phyloP scores from a whole-genome alignment of 2,329 filamentous ascomycete species.

The Lachnum nothofagi region DNA sequence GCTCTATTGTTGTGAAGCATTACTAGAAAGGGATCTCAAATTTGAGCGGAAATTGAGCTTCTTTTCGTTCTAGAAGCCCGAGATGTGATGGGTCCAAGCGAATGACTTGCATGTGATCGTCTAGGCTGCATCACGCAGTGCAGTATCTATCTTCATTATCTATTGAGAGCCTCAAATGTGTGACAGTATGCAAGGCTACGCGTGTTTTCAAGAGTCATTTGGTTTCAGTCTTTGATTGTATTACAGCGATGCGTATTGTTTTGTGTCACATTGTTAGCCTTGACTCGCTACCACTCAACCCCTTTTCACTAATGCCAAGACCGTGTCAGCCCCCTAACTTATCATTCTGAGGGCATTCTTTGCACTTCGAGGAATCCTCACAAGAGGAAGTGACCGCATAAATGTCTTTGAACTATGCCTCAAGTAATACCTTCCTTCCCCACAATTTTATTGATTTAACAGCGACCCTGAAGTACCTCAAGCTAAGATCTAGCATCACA shows the following conservation, averaged over 20 bases:
- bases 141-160: not conserved
- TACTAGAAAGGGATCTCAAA: not conserved
- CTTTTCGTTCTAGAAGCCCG: conserved; percentile 5
- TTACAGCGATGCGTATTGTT: not conserved
- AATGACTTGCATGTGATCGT: conserved; percentile 23
- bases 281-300: not conserved
- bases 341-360: not conserved
- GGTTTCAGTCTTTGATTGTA: not conserved
- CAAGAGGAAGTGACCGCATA: not conserved
- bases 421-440: no score
- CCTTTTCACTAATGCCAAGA: not conserved
- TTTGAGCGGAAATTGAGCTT: conserved; percentile 7
- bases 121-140: conserved; percentile 9
- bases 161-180: not conserved
- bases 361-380: not conserved
- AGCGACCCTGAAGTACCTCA: not conserved
- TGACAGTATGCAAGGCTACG: no score
- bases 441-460: not conserved
- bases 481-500: not conserved
- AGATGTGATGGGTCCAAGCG: not conserved
- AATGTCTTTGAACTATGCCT: no score
- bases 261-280: not conserved
- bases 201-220: not conserved
- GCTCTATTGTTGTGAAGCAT: not conserved
- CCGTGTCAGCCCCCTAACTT: not conserved